Base-by-base conservation (phyloP, 2,329 filamentous ascomycete genomes). In the Neofusicoccum cordaticola region DNA sequence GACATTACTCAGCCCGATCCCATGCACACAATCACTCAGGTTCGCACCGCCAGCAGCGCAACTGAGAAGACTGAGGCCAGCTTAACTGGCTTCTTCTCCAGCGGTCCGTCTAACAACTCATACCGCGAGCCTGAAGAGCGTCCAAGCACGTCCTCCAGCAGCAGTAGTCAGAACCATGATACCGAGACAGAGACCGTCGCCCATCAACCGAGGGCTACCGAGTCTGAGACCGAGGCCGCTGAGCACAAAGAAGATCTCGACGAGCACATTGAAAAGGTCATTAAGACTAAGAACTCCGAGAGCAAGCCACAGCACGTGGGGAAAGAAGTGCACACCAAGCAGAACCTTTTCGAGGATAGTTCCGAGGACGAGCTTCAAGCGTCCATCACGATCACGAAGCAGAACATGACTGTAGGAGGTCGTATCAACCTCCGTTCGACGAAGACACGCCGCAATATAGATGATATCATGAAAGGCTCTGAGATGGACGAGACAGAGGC, bases 111-210 rank as follows among this genome's bases (percentile, higher is more conserved):
- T 9, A 35, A n/a, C n/a, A 35, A 47, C 41, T 22, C 41, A 37
- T 60, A 60, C 31, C 56, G 56, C 2, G 56, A 60, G n/a, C 31
- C 27, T 3, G 56, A 60, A 37, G 56, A 60, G 13, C 56, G 56
- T 12, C 56, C 56, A 22, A 58, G 53, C 5, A 60, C 56, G 9
- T 60, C 56, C 1, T 60, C 56, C 31, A 35, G 27, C 12, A 60
- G 19, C 41, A 47, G 41, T 9, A 39, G 13, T 4, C 13, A 12
- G 37, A 15, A 39, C 37, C 37, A 39, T 39, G 37, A 42, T 13
- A 22, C 3, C 2, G n/a, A 47, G 41, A 15, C 27, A 31, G 4
- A 31, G 27, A 7, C 27, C 6, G 27, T 31, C 27, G 27, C 4
- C 6, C 4, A 31, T 31, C 27, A 31, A 7, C 6, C 1, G 6